phyloP scores from a whole-genome alignment of 257 asterid genomes.

The Osmanthus fragrans region DNA sequence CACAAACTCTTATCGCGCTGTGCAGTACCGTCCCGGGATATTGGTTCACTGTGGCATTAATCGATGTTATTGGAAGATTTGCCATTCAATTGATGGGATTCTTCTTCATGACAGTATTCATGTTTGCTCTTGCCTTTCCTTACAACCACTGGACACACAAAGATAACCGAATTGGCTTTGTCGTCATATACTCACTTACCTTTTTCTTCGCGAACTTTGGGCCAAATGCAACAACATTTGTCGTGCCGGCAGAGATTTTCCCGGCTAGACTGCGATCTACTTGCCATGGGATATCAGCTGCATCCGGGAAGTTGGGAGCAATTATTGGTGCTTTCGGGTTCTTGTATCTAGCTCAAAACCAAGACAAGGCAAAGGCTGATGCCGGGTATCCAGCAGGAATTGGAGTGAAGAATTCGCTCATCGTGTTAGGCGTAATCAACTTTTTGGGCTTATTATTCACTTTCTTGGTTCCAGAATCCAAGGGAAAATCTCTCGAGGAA shows the following conservation, averaged over 20 bases:
- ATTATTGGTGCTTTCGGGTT: constrained; percentile 74
- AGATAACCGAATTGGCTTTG: constrained; percentile 46
- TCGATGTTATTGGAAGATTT: constrained; percentile 50
- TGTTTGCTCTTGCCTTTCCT: constrained; percentile 60
- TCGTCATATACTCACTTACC: constrained; percentile 47
- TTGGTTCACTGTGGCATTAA: constrained; percentile 58
- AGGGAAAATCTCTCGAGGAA: constrained; percentile 61
- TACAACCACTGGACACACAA: constrained; percentile 57
- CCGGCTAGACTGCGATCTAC: constrained; percentile 67
- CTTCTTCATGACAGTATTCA: constrained; percentile 53
- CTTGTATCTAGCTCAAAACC: constrained; percentile 55
- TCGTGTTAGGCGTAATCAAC: constrained; percentile 51
- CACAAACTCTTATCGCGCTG: constrained; percentile 60
- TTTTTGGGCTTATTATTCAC: constrained; percentile 47
- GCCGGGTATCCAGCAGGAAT: constrained; percentile 65
- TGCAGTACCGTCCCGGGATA: constrained; percentile 70
- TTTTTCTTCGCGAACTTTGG: constrained; percentile 68
- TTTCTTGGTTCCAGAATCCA: constrained; percentile 61
- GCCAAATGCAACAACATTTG: constrained; percentile 63
- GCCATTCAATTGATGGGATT: constrained; percentile 53
- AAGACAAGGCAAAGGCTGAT: constrained; percentile 50
- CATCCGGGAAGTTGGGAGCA: constrained; percentile 66
- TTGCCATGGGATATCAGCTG: constrained; percentile 72
- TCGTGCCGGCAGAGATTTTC: constrained; percentile 70
- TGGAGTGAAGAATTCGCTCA: constrained; percentile 56